Evolutionary conservation across 176 grass and related monocot genomes (phyloP).

Genomic region (Oryza longistaminata): DNA sequence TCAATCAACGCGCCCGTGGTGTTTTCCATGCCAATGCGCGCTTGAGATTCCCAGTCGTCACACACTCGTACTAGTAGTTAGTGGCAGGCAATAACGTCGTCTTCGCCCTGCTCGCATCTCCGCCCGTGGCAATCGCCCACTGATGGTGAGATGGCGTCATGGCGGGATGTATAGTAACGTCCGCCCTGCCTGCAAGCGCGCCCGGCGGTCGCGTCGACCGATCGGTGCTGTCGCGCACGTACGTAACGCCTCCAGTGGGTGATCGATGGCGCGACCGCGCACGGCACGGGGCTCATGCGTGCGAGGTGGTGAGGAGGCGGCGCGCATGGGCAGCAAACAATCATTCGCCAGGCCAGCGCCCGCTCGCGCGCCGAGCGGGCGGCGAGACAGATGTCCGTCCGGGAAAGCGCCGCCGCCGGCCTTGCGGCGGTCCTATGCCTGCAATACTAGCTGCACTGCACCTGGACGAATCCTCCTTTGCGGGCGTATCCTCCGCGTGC

Average conservation of each 20-base stretch:
- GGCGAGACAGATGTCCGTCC: constrained; percentile 7
- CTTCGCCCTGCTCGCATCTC: not conserved
- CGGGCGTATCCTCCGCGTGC: not conserved
- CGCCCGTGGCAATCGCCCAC: not conserved
- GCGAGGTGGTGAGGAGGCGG: not conserved
- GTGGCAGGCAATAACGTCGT: not conserved
- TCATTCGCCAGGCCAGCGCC: not conserved
- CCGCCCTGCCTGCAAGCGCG: not conserved
- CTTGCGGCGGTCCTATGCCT: not conserved
- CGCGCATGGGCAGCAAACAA: not conserved
- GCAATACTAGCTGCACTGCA: not conserved
- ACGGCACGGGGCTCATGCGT: not conserved
- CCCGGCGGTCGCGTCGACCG: not conserved
- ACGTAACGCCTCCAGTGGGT: not conserved
- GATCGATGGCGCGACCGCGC: not conserved
- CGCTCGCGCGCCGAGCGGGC: no score
- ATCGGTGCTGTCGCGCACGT: not conserved
- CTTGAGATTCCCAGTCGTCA: not conserved
- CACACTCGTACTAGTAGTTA: not conserved
- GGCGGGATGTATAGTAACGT: not conserved
- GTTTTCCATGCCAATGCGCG: not conserved
- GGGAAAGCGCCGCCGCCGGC: not conserved
- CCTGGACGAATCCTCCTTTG: not conserved
- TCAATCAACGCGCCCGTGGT: not conserved
- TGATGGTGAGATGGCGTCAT: not conserved